Conservation (phyloP, 2,329 filamentous ascomycete species). For the Talaromyces sp. region DNA sequence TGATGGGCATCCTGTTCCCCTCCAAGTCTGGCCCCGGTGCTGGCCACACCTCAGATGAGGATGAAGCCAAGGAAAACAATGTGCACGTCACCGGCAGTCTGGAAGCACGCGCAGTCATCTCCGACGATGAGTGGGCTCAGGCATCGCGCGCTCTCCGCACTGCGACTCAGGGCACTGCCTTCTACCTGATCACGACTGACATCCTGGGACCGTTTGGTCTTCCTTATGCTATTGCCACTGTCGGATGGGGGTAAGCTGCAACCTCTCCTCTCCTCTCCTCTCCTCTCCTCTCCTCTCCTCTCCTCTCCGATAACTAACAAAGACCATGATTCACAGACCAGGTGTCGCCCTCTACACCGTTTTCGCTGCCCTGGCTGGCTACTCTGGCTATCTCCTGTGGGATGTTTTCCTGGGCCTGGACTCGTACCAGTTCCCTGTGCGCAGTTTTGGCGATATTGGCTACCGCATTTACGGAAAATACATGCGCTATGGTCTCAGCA, state of each 20-base stretch:
- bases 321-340: constrained; percentile 17
- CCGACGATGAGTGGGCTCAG: neutral
- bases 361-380: constrained; percentile 37
- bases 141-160: constrained; percentile 44
- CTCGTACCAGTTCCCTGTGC: constrained; percentile 42
- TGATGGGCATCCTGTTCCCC: neutral
- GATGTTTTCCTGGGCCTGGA: constrained; percentile 41
- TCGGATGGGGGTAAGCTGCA: constrained; percentile 31
- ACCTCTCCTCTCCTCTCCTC: neutral
- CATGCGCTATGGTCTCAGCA: constrained; percentile 44
- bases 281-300: neutral
- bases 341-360: constrained; percentile 43
- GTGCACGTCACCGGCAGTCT: neutral
- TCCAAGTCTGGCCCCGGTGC: neutral
- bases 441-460: constrained; percentile 45
- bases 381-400: constrained; percentile 45
- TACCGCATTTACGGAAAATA: constrained; percentile 44
- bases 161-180: constrained; percentile 42
- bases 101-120: neutral
- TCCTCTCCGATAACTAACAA: neutral
- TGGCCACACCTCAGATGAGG: neutral
- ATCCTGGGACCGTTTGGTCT: constrained; percentile 42
- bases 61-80: neutral
- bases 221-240: constrained; percentile 21
- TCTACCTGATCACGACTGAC: constrained; percentile 48